Evolutionary conservation across 495 filamentous ascomycete species (phyloP).

Genomic region (Xylaria castorea): DNA sequence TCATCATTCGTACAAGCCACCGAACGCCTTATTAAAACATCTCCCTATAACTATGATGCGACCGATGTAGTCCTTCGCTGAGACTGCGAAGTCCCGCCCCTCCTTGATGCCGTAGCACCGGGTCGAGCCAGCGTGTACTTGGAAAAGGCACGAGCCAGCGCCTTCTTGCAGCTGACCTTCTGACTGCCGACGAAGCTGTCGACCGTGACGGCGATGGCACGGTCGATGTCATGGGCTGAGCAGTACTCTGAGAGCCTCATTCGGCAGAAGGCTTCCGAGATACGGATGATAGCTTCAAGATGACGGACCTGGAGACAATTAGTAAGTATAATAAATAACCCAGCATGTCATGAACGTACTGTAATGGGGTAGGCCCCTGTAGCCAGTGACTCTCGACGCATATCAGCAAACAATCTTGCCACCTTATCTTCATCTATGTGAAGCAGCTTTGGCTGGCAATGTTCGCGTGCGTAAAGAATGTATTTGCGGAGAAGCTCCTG

Average conservation of each 20-base stretch:
- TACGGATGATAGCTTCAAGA: conserved; percentile 95
- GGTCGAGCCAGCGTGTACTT: conserved; percentile 77
- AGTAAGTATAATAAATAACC: conserved; percentile 30
- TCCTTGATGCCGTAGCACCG: conserved; percentile 30
- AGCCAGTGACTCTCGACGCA: conserved; percentile 88
- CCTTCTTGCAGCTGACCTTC: conserved; percentile 98
- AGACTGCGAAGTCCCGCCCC: conserved; percentile 29
- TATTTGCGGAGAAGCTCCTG: conserved; percentile 96
- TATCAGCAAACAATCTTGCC: conserved; percentile 91
- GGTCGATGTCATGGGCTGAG: conserved; percentile 86
- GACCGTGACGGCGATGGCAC: conserved; percentile 95
- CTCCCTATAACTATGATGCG: conserved; percentile 21
- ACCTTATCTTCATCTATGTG: conserved; percentile 99
- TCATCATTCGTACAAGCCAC: conserved; percentile 7
- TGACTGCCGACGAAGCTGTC: conserved; percentile 96
- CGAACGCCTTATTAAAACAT: background rate
- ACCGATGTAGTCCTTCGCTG: conserved; percentile 34
- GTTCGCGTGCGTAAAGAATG: conserved; percentile 93
- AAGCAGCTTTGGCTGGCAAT: conserved; percentile 89
- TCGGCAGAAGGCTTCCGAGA: conserved; percentile 88
- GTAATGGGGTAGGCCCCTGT: conserved; percentile 98
- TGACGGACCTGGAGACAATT: conserved; percentile 79
- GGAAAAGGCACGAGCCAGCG: conserved; percentile 92
- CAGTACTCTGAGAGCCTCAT: conserved; percentile 97
- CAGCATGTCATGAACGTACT: conserved; percentile 59